Percentiles rank a stretch among this genome's conserved stretches.
phyloP scores from a whole-genome alignment of 140 eudicot species.

The Bidens hawaiensis region DNA sequence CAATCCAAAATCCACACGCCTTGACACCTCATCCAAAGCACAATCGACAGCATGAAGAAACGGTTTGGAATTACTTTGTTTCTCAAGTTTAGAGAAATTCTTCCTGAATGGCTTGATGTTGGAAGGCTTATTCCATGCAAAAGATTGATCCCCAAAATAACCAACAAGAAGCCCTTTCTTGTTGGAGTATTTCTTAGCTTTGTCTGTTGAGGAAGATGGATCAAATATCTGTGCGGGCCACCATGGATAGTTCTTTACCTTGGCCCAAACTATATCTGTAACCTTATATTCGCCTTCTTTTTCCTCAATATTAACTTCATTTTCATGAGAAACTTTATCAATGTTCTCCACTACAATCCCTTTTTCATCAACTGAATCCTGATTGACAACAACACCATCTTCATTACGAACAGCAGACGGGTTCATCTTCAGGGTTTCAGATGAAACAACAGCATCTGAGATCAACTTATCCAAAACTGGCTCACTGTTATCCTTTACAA shows the following conservation, averaged over 20 bases:
- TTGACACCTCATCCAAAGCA: constrained; percentile 66
- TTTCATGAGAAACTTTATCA: constrained; percentile 22
- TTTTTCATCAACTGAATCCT: constrained; percentile 18
- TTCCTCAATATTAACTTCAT: constrained; percentile 21
- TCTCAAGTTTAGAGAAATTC: constrained; percentile 56
- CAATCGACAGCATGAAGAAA: constrained; percentile 59
- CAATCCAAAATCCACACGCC: constrained; percentile 69
- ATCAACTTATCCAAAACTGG: constrained; percentile 1
- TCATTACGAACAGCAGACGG: constrained; percentile 8
- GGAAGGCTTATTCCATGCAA: constrained; percentile 68
- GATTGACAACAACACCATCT: constrained; percentile 7
- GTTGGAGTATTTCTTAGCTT: constrained; percentile 46
- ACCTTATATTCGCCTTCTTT: constrained; percentile 49
- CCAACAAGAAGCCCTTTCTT: constrained; percentile 50
- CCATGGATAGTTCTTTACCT: constrained; percentile 88
- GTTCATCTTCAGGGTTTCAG: not conserved
- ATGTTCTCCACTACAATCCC: constrained; percentile 13
- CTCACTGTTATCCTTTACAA: constrained; percentile 4
- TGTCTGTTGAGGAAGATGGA: constrained; percentile 61
- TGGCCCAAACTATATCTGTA: constrained; percentile 84
- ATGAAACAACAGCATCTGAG: constrained; percentile 7
- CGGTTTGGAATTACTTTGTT: constrained; percentile 46
- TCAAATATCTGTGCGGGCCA: constrained; percentile 92
- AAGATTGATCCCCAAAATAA: constrained; percentile 69
- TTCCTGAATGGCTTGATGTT: constrained; percentile 59